These are phyloP conservation scores for Mollisia scopiformis DNA, from an alignment of 2,329 filamentous ascomycete species.

Conservation along the genomic window DNA sequence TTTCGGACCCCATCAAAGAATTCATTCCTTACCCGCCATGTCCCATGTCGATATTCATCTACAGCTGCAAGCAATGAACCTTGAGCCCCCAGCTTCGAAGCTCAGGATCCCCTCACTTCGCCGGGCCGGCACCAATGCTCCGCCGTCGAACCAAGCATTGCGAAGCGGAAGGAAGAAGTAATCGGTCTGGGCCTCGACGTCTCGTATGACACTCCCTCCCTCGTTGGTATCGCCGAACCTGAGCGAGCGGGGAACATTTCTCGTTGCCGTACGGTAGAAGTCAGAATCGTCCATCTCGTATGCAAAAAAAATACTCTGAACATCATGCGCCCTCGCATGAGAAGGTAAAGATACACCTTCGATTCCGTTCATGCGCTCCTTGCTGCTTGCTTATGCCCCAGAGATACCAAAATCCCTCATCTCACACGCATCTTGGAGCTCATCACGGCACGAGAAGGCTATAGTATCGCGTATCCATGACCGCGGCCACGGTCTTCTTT, in stretches of 20 bases:
- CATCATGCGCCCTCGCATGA: not conserved
- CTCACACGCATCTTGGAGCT: not conserved
- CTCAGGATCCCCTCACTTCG: not conserved
- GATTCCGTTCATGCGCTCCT: not conserved
- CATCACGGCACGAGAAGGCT: not conserved
- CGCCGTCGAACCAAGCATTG: not conserved
- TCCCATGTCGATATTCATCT: not conserved
- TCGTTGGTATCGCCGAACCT: not conserved
- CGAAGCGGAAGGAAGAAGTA: not conserved
- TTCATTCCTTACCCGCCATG: not conserved
- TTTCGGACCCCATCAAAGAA: not conserved
- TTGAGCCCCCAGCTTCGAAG: not conserved
- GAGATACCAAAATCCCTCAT: not conserved
- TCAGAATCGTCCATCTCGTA: not conserved
- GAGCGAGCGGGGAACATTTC: not conserved
- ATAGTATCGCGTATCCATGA: not conserved
- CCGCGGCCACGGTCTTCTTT: not conserved
- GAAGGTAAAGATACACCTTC: not conserved
- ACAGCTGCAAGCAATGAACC: not conserved
- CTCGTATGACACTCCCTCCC: not conserved
- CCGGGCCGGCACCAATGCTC: not conserved
- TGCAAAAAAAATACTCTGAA: not conserved
- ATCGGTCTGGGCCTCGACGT: not conserved
- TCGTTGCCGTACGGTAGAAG: not conserved
- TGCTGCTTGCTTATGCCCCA: not conserved